Evolutionary conservation across 306 rosid genomes (phyloP), one percentile per base, ranked within the genome.

Genomic region (Inga leiocalycina): DNA sequence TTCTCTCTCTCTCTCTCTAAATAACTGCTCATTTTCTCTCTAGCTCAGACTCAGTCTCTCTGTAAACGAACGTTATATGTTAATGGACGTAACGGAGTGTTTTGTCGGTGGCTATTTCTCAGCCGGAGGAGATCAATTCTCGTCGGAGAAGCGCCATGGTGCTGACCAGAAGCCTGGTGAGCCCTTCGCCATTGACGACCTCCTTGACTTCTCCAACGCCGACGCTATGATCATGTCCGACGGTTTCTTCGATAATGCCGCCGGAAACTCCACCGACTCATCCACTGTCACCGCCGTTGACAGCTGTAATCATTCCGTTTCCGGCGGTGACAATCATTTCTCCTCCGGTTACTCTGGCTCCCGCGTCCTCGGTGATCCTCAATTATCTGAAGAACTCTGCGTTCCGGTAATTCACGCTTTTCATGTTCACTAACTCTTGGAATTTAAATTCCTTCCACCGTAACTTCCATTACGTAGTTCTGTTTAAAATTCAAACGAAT

Each of bases 171-270:
- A 89, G 32, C 54, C 89, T 3, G 85, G 89, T 35, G 99, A 92
- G 27, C 84, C 92, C 3, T 96, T 96, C 74, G 86, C 93, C 82
- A 72, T 96, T 14, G 98, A 96, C 79, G 99, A 96, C 84, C 91
- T 96, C 41, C 91, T 94, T 5, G 94, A 96, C 80, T 91, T 96
- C 83, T 96, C 98, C 24, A 88, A 93, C 80, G 99, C 89, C 20
- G 98, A 94, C 59, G 89, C 88, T 15, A 24, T 71, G 4, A 85
- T 94, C 34, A 79, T 87, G 87, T 74, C 95, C 15, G 94, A 91
- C 64, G 88, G 92, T 32, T 89, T 91, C 85, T 86, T 94, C 27
- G 94, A 94, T 76, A 84, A 86, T 67, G 92, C 92, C 32, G 88
- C 94, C 48, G 94, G 93, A 0, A 89, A 80, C 81, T 89, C 57